These are phyloP conservation scores for Angophora floribunda DNA, from an alignment of 345 rosid genomes.

Conservation along the genomic window DNA sequence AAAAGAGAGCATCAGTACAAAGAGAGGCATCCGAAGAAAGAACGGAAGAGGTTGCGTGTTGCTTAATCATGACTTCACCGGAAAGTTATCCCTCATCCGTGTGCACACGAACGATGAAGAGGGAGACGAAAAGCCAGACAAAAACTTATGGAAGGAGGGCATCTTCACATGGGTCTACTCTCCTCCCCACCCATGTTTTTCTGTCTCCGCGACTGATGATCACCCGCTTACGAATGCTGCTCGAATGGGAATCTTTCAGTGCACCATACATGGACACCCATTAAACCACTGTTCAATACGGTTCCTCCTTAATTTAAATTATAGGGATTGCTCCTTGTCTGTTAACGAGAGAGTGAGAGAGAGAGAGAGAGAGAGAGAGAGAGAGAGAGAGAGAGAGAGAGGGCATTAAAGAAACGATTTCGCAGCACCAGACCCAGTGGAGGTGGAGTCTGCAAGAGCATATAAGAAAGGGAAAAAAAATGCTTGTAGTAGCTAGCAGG, in stretches of 20 bases:
- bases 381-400: not conserved
- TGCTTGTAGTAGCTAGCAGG: not conserved
- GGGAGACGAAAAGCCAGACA: not conserved
- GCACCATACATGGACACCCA: not conserved
- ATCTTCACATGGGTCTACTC: not conserved
- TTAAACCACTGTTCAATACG: not conserved
- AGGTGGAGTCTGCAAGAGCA: slow-evolving; percentile 7
- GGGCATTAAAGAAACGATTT: not conserved
- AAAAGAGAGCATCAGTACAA: not conserved
- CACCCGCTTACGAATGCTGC: not conserved
- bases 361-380: not conserved
- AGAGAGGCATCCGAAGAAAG: slow-evolving; percentile 18
- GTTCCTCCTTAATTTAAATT: not conserved
- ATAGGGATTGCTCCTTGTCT: not conserved
- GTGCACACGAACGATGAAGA: not conserved
- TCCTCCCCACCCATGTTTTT: not conserved
- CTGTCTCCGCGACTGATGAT: not conserved
- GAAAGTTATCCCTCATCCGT: not conserved
- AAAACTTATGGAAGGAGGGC: not conserved
- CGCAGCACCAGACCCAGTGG: not conserved
- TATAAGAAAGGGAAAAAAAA: not conserved
- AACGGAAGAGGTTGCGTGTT: not conserved
- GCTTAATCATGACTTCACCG: not conserved
- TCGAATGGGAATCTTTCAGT: not conserved
- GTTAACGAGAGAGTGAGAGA: not conserved